phyloP scores from a whole-genome alignment of 2,329 filamentous ascomycete species.

The Epichloe baconii region DNA sequence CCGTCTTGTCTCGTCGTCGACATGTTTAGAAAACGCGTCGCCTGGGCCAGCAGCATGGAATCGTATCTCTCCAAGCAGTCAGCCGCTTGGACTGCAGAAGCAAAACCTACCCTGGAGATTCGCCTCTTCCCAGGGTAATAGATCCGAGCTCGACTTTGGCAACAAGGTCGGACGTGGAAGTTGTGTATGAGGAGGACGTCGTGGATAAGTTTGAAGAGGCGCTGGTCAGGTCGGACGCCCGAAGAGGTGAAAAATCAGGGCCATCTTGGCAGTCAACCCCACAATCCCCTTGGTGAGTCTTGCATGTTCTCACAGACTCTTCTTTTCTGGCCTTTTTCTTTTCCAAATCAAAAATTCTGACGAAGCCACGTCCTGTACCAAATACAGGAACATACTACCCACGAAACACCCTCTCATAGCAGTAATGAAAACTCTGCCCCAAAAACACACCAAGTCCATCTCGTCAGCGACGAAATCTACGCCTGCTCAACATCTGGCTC shows the following conservation, averaged over 20 bases:
- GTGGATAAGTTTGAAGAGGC: conserved; percentile 33
- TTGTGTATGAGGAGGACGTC: conserved; percentile 32
- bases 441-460: conserved; percentile 33
- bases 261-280: conserved; percentile 37
- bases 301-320: not conserved
- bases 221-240: conserved; percentile 18
- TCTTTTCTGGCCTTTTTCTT: not conserved
- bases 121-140: conserved; percentile 12
- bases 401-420: conserved; percentile 27
- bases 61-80: too few relatives aligned
- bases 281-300: conserved; percentile 35
- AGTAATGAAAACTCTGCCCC: conserved; percentile 32
- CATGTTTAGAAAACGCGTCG: too few relatives aligned
- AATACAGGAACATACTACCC: conserved; percentile 28
- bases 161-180: conserved; percentile 26
- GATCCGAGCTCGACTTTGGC: conserved; percentile 35
- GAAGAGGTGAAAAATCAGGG: conserved; percentile 26
- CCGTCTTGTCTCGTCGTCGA: too few relatives aligned
- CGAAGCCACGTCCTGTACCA: not conserved
- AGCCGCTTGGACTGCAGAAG: too few relatives aligned
- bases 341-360: not conserved
- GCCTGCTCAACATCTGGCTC: conserved; percentile 35
- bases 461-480: conserved; percentile 47
- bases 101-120: too few relatives aligned
- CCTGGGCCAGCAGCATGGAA: too few relatives aligned